phyloP scores from a whole-genome alignment of 1,139 yeast genomes.

The Magnusiomyces fungicola region DNA sequence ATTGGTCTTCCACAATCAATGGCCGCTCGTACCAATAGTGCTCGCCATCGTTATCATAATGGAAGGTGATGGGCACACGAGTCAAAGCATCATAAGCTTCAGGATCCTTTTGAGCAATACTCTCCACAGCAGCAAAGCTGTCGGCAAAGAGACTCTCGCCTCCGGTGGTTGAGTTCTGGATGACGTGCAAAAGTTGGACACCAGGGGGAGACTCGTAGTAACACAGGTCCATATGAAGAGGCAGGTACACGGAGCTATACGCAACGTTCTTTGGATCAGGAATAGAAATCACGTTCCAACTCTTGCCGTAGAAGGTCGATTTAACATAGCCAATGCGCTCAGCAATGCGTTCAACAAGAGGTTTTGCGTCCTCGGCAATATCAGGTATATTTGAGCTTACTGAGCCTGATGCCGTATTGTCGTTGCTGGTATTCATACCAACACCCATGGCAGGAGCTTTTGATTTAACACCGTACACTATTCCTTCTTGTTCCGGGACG shows the following conservation, averaged over 20 bases:
- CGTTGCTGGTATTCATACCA: not conserved
- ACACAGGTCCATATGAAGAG: slow-evolving; percentile 73
- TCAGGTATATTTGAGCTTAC: slow-evolving; percentile 21
- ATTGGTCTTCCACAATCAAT: slow-evolving; percentile 52
- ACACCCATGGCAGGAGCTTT: not conserved
- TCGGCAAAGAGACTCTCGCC: slow-evolving; percentile 75
- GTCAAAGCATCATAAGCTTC: slow-evolving; percentile 58
- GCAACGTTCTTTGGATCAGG: slow-evolving; percentile 68
- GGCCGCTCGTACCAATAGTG: slow-evolving; percentile 62
- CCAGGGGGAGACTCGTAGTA: slow-evolving; percentile 86
- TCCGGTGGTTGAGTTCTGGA: slow-evolving; percentile 56
- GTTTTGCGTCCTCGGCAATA: not conserved
- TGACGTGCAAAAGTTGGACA: slow-evolving; percentile 60
- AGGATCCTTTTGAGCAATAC: slow-evolving; percentile 49
- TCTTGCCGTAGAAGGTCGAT: slow-evolving; percentile 65
- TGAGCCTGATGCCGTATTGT: slow-evolving; percentile 17
- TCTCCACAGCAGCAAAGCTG: slow-evolving; percentile 58
- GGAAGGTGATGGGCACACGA: slow-evolving; percentile 60
- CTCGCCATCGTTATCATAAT: slow-evolving; percentile 58
- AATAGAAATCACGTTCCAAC: slow-evolving; percentile 61
- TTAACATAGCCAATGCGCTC: slow-evolving; percentile 61
- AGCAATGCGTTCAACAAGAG: slow-evolving; percentile 44
- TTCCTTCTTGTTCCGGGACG: slow-evolving; percentile 39
- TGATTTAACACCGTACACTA: slow-evolving; percentile 20
- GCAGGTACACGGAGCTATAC: slow-evolving; percentile 57